A percentile compares a stretch with the other conserved stretches of the same genome.
Conservation (phyloP, 164 flowering plant species). For the Stephania japonica region DNA sequence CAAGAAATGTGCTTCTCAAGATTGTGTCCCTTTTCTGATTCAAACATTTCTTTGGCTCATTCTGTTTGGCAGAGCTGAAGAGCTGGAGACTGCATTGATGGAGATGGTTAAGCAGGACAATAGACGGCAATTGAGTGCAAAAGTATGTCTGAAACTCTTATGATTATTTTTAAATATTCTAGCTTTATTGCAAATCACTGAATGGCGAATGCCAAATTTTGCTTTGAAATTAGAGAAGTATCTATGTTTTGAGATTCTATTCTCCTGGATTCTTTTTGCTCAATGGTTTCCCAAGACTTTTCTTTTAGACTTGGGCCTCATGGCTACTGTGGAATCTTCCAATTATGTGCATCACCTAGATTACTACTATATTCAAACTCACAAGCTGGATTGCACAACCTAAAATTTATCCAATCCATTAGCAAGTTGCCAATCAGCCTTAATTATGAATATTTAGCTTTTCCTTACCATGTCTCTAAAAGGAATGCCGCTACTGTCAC, state of each 20-base stretch:
- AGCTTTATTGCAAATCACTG: background rate
- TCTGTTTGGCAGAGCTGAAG: constrained; percentile 69
- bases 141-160: constrained; percentile 39
- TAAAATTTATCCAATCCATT: too few species aligned
- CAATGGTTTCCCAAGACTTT: background rate
- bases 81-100: constrained; percentile 88
- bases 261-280: background rate
- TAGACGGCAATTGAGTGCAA: constrained; percentile 73
- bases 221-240: background rate
- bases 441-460: too few species aligned
- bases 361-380: too few species aligned
- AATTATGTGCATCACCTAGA: background rate
- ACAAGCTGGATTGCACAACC: too few species aligned
- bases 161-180: background rate
- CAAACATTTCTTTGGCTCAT: constrained; percentile 5
- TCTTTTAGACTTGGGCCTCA: background rate
- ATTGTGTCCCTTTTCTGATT: background rate
- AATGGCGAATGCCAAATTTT: background rate
- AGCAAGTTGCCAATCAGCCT: too few species aligned
- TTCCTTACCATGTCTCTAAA: too few species aligned
- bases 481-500: too few species aligned
- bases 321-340: background rate
- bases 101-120: constrained; percentile 90
- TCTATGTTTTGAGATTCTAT: background rate
- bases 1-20: background rate